Conservation (phyloP, 2,329 filamentous ascomycete genomes). For the Myotisia sp. region DNA sequence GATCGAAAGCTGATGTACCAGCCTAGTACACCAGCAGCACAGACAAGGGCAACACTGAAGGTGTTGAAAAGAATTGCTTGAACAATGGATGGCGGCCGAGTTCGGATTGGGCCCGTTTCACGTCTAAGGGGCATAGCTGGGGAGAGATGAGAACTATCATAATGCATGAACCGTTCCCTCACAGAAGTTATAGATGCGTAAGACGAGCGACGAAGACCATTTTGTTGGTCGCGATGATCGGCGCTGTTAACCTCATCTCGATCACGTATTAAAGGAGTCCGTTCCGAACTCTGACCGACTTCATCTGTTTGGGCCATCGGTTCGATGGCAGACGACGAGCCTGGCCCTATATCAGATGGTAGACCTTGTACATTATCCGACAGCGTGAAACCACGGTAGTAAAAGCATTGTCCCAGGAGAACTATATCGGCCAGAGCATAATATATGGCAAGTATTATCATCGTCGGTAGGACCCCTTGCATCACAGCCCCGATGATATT, state of each 20-base stretch:
- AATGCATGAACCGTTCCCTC: slow-evolving; percentile 36
- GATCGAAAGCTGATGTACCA: slow-evolving; percentile 60
- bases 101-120: slow-evolving; percentile 30
- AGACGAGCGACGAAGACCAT: slow-evolving; percentile 11
- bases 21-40: slow-evolving; percentile 65
- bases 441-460: slow-evolving; percentile 89
- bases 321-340: no score
- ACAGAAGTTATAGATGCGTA: slow-evolving; percentile 22
- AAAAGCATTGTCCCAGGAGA: slow-evolving; percentile 79
- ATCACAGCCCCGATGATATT: slow-evolving; percentile 88
- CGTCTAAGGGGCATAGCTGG: slow-evolving; percentile 59
- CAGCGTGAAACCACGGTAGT: slow-evolving; percentile 66
- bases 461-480: slow-evolving; percentile 84
- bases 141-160: slow-evolving; percentile 56
- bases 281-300: slow-evolving; percentile 14
- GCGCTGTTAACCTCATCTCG: neutral
- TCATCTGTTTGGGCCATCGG: no score
- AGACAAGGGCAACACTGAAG: slow-evolving; percentile 64
- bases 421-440: slow-evolving; percentile 88
- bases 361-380: no score
- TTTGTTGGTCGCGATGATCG: slow-evolving; percentile 1
- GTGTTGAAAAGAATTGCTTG: slow-evolving; percentile 54
- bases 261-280: slow-evolving; percentile 13
- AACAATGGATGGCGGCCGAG: slow-evolving; percentile 25
- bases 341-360: no score